phyloP scores from a whole-genome alignment of 495 filamentous ascomycete genomes.

The Pyronema omphalodes region DNA sequence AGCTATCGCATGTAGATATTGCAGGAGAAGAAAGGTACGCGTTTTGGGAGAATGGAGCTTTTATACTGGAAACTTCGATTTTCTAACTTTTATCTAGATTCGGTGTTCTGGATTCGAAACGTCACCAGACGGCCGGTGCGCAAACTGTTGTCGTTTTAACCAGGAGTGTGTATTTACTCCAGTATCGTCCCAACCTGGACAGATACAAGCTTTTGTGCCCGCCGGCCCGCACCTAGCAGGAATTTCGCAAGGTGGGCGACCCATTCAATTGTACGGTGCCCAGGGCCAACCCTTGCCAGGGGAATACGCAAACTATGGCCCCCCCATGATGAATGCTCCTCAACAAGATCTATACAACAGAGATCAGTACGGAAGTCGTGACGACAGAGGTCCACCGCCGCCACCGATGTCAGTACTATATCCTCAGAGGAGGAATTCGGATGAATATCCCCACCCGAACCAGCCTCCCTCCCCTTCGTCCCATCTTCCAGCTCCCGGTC shows the following conservation, averaged over 20 bases:
- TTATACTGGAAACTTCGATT: background rate
- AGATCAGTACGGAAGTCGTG: slow-evolving; percentile 19
- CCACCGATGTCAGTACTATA: slow-evolving; percentile 6
- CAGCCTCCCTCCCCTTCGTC: slow-evolving; percentile 25
- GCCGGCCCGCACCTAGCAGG: slow-evolving; percentile 32
- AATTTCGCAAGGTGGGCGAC: slow-evolving; percentile 25
- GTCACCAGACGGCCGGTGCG: slow-evolving; percentile 58
- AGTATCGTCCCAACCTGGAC: slow-evolving; percentile 45
- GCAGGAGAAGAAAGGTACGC: slow-evolving; percentile 58
- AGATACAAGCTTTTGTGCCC: slow-evolving; percentile 61
- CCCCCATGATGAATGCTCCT: slow-evolving; percentile 32
- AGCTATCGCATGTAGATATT: slow-evolving; percentile 73
- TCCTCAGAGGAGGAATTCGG: slow-evolving; percentile 23
- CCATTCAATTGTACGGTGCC: slow-evolving; percentile 47
- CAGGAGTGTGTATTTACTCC: slow-evolving; percentile 79
- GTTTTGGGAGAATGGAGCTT: background rate
- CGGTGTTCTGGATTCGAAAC: slow-evolving; percentile 69
- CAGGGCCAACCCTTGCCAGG: slow-evolving; percentile 47
- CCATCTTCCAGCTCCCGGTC: slow-evolving; percentile 21
- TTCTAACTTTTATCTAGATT: slow-evolving; percentile 35
- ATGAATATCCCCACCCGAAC: slow-evolving; percentile 18
- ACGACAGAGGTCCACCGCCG: slow-evolving; percentile 19
- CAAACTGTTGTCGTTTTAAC: slow-evolving; percentile 61
- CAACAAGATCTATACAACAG: slow-evolving; percentile 25
- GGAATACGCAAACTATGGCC: background rate